phyloP scores from a whole-genome alignment of 2,329 filamentous ascomycete species.

The Cordyceps sp. region DNA sequence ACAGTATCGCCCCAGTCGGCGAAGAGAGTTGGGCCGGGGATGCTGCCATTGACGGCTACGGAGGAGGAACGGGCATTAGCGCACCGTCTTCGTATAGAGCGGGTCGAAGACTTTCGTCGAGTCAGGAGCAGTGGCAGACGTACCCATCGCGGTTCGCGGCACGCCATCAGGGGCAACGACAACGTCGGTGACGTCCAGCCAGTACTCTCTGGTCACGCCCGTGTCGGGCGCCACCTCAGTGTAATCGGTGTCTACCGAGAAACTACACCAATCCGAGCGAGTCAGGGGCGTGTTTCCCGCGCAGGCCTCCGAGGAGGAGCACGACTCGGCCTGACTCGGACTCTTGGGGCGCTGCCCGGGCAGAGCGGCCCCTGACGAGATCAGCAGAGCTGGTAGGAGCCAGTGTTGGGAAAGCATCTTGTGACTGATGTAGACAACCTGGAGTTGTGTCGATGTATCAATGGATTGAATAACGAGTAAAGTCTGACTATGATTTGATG shows the following conservation, averaged over 20 bases:
- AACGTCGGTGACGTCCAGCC: constrained; percentile 22
- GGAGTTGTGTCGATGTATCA: no score
- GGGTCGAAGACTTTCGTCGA: background rate
- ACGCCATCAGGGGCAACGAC: constrained; percentile 29
- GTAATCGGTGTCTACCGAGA: constrained; percentile 11
- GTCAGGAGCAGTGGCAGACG: background rate
- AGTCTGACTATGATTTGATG: no score
- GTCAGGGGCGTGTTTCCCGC: background rate
- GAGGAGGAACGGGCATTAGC: background rate
- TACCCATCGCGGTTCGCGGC: constrained; percentile 7
- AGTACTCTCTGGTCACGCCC: constrained; percentile 32
- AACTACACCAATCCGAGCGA: background rate
- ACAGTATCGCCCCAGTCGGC: constrained; percentile 34
- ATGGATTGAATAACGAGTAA: no score
- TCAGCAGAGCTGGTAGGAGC: no score
- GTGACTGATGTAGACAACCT: no score
- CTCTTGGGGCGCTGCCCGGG: no score
- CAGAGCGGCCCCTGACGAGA: no score
- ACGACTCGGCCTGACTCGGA: no score
- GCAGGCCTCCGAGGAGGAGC: no score
- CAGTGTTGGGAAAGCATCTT: no score
- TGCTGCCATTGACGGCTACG: constrained; percentile 36
- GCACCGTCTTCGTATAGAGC: no score
- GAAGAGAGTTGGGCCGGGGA: constrained; percentile 41
- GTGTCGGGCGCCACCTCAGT: constrained; percentile 23